phyloP scores from a whole-genome alignment of 2,329 filamentous ascomycete species.

The Cercospora janseana region DNA sequence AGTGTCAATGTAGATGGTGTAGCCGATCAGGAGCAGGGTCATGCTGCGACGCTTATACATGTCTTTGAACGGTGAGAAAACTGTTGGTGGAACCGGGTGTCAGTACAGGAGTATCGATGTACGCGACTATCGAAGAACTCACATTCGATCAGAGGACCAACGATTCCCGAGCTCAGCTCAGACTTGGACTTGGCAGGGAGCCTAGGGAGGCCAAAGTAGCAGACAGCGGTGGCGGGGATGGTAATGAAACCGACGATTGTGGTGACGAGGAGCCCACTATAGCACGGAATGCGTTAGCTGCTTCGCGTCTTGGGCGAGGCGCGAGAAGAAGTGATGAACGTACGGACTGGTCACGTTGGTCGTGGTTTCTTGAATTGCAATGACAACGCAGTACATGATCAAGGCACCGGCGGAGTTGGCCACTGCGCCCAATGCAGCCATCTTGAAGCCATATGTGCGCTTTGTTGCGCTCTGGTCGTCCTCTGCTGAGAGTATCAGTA shows the following conservation, averaged over 20 bases:
- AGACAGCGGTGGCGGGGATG: slow-evolving; percentile 7
- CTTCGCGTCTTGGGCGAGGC: neutral
- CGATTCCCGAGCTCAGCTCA: neutral
- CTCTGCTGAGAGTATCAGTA: neutral
- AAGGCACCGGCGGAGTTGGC: slow-evolving; percentile 17
- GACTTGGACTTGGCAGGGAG: neutral
- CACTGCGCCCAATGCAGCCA: slow-evolving; percentile 13
- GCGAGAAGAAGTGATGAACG: neutral
- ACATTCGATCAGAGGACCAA: slow-evolving; percentile 6
- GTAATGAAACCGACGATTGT: slow-evolving; percentile 15
- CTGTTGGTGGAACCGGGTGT: slow-evolving; percentile 1
- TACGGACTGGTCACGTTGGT: slow-evolving; percentile 12
- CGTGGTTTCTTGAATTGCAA: slow-evolving; percentile 13
- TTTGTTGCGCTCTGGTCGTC: slow-evolving; percentile 10
- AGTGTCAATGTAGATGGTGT: slow-evolving; percentile 17
- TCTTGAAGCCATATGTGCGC: slow-evolving; percentile 19
- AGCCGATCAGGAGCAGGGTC: slow-evolving; percentile 12
- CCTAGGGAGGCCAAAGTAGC: slow-evolving; percentile 11
- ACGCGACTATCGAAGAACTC: neutral
- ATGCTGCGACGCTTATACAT: slow-evolving; percentile 15
- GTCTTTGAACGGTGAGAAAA: slow-evolving; percentile 12
- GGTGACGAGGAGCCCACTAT: slow-evolving; percentile 7
- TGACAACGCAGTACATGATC: slow-evolving; percentile 18
- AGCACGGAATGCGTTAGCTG: neutral
- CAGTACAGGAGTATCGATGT: neutral